Conservation (phyloP, 169 alveolate genomes). For the Eimeria maxima region DNA sequence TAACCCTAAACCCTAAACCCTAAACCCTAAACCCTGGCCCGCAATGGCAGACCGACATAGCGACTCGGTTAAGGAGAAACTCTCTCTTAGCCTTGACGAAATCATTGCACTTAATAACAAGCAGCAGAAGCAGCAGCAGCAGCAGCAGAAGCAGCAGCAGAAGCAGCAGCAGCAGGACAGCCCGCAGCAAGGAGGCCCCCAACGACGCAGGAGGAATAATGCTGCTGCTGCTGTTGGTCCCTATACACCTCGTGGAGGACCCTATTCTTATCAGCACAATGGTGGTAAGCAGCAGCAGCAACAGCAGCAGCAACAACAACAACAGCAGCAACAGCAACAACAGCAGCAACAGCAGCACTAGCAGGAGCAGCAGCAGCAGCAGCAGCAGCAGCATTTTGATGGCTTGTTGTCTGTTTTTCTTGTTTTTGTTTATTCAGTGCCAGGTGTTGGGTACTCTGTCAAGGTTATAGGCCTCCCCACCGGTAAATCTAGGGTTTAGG, state of each 20-base stretch:
- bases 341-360: background rate
- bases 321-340: background rate
- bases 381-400: background rate
- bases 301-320: background rate
- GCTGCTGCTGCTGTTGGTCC: conserved; percentile 32
- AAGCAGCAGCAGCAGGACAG: background rate
- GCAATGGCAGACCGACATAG: conserved; percentile 66
- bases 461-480: conserved; percentile 42
- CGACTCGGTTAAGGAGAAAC: conserved; percentile 56
- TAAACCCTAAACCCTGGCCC: conserved; percentile 21
- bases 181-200: conserved; percentile 28
- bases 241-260: background rate
- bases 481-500: conserved; percentile 45
- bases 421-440: conserved; percentile 7
- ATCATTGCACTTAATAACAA: conserved; percentile 48
- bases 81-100: conserved; percentile 55
- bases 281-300: conserved; percentile 10
- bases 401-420: background rate
- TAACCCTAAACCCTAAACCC: conserved; percentile 22
- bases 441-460: conserved; percentile 47
- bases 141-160: conserved; percentile 50
- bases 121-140: conserved; percentile 75
- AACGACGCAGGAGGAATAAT: background rate
- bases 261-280: conserved; percentile 3
- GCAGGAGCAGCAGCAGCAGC: background rate